A percentile compares a stretch with the other conserved stretches of the same genome.
These are phyloP conservation scores for Aspergillus oerlinghausenensis DNA, from an alignment of 2,329 filamentous ascomycete genomes.

Conservation along the genomic window DNA sequence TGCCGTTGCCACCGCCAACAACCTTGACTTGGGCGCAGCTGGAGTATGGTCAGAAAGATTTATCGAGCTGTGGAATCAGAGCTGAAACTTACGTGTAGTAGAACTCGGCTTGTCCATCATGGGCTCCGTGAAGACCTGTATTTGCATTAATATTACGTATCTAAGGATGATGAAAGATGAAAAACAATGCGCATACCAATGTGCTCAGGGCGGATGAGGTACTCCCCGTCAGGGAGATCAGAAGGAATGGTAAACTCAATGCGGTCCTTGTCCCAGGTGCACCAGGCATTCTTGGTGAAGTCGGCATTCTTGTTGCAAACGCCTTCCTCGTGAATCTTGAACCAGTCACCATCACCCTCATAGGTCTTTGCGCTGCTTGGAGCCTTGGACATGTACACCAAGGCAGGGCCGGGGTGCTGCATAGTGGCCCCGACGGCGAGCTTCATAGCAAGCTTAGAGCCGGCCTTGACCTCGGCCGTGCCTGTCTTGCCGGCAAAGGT, in stretches of 20 bases:
- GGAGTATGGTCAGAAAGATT: background rate
- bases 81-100: background rate
- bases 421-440: slow-evolving; percentile 17
- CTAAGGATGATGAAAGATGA: background rate
- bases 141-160: background rate
- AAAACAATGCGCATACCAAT: slow-evolving; percentile 40
- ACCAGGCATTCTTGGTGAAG: slow-evolving; percentile 8
- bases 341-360: slow-evolving; percentile 16
- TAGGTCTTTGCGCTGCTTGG: slow-evolving; percentile 8
- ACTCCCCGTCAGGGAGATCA: slow-evolving; percentile 43
- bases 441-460: slow-evolving; percentile 13
- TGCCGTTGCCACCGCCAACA: slow-evolving; percentile 37
- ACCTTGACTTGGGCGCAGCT: slow-evolving; percentile 41
- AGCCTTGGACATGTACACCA: slow-evolving; percentile 21
- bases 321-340: slow-evolving; percentile 13
- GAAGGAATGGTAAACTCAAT: slow-evolving; percentile 36
- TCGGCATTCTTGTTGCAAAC: slow-evolving; percentile 6
- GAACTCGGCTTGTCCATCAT: background rate
- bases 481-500: slow-evolving; percentile 7
- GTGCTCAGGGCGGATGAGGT: slow-evolving; percentile 46
- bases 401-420: slow-evolving; percentile 17
- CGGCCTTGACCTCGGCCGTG: slow-evolving; percentile 10
- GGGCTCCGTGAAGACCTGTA: background rate
- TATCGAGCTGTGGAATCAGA: background rate
- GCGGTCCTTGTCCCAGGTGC: slow-evolving; percentile 1